Evolutionary conservation across 2,329 filamentous ascomycete species (phyloP).

Genomic region (Fusarium anguioides): DNA sequence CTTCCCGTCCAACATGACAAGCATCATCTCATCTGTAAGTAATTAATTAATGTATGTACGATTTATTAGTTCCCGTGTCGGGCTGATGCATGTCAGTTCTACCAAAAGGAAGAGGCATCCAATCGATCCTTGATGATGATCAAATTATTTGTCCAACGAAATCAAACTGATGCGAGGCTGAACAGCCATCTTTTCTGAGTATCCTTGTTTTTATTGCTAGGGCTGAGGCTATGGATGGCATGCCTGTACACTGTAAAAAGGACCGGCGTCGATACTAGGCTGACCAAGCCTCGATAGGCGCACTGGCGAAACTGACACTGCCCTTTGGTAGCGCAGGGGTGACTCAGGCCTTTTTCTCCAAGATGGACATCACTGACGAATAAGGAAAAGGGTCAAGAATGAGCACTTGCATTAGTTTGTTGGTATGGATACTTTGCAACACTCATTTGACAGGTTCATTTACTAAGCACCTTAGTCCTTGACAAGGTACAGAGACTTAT

Average conservation of each 20-base stretch:
- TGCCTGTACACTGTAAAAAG: neutral
- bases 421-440: too few species aligned
- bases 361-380: slow-evolving; percentile 1
- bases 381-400: neutral
- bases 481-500: neutral
- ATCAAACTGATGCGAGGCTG: slow-evolving; percentile 39
- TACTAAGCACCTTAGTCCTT: slow-evolving; percentile 10
- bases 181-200: neutral
- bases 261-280: slow-evolving; percentile 3
- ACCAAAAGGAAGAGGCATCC: slow-evolving; percentile 40
- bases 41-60: too few species aligned
- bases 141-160: neutral
- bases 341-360: slow-evolving; percentile 11
- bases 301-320: slow-evolving; percentile 25
- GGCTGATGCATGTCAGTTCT: slow-evolving; percentile 22
- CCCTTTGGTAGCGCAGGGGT: slow-evolving; percentile 9
- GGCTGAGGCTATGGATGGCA: slow-evolving; percentile 38
- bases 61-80: slow-evolving; percentile 40
- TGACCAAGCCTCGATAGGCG: slow-evolving; percentile 41
- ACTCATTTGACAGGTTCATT: neutral
- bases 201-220: slow-evolving; percentile 1
- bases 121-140: slow-evolving; percentile 36
- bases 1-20: slow-evolving; percentile 11
- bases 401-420: slow-evolving; percentile 24
- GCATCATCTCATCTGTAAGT: slow-evolving; percentile 26